phyloP scores from a whole-genome alignment of 441 rosid species.

The Adansonia gregorii region DNA sequence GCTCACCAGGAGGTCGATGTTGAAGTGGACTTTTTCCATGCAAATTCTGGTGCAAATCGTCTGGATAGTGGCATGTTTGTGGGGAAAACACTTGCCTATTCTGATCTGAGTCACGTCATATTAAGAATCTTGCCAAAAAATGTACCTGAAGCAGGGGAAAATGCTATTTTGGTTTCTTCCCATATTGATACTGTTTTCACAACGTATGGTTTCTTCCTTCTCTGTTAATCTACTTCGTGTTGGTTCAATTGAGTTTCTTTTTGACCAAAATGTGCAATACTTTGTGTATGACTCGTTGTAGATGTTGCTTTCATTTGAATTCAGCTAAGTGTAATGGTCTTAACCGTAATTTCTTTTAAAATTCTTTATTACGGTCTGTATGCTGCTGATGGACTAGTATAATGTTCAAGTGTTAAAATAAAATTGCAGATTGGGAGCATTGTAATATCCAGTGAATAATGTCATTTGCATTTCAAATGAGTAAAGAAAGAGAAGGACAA shows the following conservation, averaged over 20 bases:
- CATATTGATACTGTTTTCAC: slow-evolving; percentile 94
- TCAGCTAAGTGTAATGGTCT: slow-evolving; percentile 2
- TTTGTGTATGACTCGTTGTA: neutral
- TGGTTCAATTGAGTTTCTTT: neutral
- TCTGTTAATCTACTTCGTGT: slow-evolving; percentile 23
- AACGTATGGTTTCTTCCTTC: slow-evolving; percentile 56
- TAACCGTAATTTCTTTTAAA: slow-evolving; percentile 2
- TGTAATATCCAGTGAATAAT: slow-evolving; percentile 10
- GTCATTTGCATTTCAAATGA: slow-evolving; percentile 11
- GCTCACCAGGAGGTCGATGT: slow-evolving; percentile 94
- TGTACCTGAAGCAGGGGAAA: slow-evolving; percentile 72
- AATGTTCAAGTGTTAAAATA: neutral
- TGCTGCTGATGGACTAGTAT: neutral
- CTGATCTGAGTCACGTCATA: slow-evolving; percentile 74
- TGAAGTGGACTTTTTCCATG: slow-evolving; percentile 76
- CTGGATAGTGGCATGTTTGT: slow-evolving; percentile 65
- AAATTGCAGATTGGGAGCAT: neutral
- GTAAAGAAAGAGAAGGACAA: neutral
- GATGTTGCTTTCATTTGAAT: slow-evolving; percentile 6
- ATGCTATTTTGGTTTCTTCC: slow-evolving; percentile 85
- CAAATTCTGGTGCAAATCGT: slow-evolving; percentile 66
- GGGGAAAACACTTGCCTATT: slow-evolving; percentile 83
- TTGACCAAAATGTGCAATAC: neutral
- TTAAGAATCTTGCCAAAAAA: slow-evolving; percentile 81
- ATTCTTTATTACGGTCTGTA: neutral